phyloP scores from a whole-genome alignment of 352 stramenopile genomes.

The Lagenidium giganteum region DNA sequence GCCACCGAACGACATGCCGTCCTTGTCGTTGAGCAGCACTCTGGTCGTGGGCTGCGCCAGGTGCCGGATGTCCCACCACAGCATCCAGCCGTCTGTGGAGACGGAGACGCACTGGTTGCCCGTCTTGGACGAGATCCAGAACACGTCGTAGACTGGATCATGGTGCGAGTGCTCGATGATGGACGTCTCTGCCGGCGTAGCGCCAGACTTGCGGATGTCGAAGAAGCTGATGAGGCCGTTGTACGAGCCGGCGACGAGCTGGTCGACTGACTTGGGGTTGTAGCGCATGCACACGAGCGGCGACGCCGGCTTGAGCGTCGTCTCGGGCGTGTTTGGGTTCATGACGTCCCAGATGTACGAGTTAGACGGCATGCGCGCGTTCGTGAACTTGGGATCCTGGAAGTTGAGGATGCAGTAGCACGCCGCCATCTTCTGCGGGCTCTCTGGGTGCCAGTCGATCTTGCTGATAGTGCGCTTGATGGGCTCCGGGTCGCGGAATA shows the following conservation, averaged over 20 bases:
- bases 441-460: slow-evolving; percentile 97
- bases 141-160: slow-evolving; percentile 96
- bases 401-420: slow-evolving; percentile 96
- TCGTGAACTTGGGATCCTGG: slow-evolving; percentile 92
- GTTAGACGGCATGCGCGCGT: slow-evolving; percentile 68
- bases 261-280: slow-evolving; percentile 96
- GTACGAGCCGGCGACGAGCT: slow-evolving; percentile 94
- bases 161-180: slow-evolving; percentile 97
- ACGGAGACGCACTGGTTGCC: slow-evolving; percentile 95
- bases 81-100: slow-evolving; percentile 93
- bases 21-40: slow-evolving; percentile 70
- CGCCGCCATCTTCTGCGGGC: slow-evolving; percentile 93
- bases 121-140: slow-evolving; percentile 95
- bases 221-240: slow-evolving; percentile 97
- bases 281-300: slow-evolving; percentile 92
- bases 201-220: slow-evolving; percentile 91
- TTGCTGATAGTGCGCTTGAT: slow-evolving; percentile 93
- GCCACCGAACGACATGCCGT: slow-evolving; percentile 88
- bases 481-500: slow-evolving; percentile 94
- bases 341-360: slow-evolving; percentile 97
- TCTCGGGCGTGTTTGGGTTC: slow-evolving; percentile 96
- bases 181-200: slow-evolving; percentile 86
- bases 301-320: slow-evolving; percentile 85
- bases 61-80: slow-evolving; percentile 89
- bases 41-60: slow-evolving; percentile 80